Evolutionary conservation across 495 filamentous ascomycete species (phyloP).

Genomic region (Delitschia confertaspora): DNA sequence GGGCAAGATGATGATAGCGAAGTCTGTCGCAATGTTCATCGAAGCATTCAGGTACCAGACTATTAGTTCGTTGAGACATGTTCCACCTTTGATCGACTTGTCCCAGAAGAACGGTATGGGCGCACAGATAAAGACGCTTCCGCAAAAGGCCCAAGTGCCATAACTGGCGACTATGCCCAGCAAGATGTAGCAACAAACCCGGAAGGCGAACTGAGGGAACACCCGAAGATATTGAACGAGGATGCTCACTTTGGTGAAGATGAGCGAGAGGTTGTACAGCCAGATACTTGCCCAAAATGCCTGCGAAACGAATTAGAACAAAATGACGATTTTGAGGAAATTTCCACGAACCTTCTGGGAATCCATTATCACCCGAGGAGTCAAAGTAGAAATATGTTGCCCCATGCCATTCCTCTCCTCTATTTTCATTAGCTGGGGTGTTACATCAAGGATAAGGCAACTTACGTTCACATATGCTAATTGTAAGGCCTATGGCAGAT

Average conservation of each 20-base stretch:
- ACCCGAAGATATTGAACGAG: slow-evolving; percentile 21
- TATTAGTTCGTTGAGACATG: slow-evolving; percentile 40
- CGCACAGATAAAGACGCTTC: slow-evolving; percentile 30
- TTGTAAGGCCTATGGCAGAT: slow-evolving; percentile 13
- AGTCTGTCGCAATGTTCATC: slow-evolving; percentile 45
- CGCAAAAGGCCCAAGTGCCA: slow-evolving; percentile 29
- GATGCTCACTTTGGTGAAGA: slow-evolving; percentile 20
- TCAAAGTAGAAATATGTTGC: slow-evolving; percentile 4
- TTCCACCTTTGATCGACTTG: slow-evolving; percentile 20
- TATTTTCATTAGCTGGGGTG: too few species aligned
- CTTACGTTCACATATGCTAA: slow-evolving; percentile 8
- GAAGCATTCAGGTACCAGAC: slow-evolving; percentile 44
- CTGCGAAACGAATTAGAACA: slow-evolving; percentile 8
- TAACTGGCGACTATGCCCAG: slow-evolving; percentile 23
- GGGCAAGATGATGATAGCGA: slow-evolving; percentile 38
- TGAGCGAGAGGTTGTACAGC: slow-evolving; percentile 18
- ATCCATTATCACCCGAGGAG: neutral
- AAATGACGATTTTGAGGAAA: neutral
- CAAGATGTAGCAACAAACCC: slow-evolving; percentile 18
- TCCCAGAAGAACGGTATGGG: slow-evolving; percentile 38
- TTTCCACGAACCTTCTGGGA: slow-evolving; percentile 11
- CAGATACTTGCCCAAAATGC: slow-evolving; percentile 18
- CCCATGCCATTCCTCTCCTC: slow-evolving; percentile 15
- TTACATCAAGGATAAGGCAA: too few species aligned
- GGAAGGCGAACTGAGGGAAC: slow-evolving; percentile 18